Evolutionary conservation across 768 basidiomycete genomes (phyloP), one percentile per base, ranked within the genome.

Genomic region (Coprinopsis sp.): DNA sequence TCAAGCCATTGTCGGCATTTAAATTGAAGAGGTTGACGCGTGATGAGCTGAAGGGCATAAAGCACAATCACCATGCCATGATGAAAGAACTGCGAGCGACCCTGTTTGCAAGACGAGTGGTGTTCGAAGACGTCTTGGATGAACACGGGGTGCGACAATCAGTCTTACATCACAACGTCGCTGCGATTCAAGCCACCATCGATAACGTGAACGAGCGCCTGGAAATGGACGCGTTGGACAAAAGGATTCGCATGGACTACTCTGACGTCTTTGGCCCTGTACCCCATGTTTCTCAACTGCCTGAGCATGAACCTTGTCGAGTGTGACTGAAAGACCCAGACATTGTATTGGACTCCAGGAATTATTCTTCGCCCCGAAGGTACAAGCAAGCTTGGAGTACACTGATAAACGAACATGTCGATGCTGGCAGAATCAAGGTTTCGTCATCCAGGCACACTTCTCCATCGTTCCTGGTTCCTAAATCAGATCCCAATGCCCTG

Each of bases 401-500:
- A 1, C 41, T 70, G 0, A 50, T 70, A 1, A 30, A 67, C 3
- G 51, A 65, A 23, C 69, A 70, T 37, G 40, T 69, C 1, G 53
- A 29, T 14, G 64, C 62, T 0, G 66, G 70, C 0, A 34, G 55
- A 0, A 53, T 73, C 0, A 45, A 53, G 0, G 58, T 60, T 1
- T 73, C 68, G 0, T 56, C 54, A 0, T 62, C 57, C 0, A 46
- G 49, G 0, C 58, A 56, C 33, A 56, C 60, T 2, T 72, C 64
- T 0, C 68, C 63, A 0, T 54, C 63, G 0, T 76, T 73, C 45
- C 56, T 73, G 1, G 64, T 73, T 3, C 68, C 62, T 0, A 70
- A 70, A 34, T 36, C 59, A 0, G 63, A 68, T 33, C 46, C 50
- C 0, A 54, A 39, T 0, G 66, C 51, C 0, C 27, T 65, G 0